phyloP scores from a whole-genome alignment of 2,329 filamentous ascomycete genomes.

The Daldinia sp. region DNA sequence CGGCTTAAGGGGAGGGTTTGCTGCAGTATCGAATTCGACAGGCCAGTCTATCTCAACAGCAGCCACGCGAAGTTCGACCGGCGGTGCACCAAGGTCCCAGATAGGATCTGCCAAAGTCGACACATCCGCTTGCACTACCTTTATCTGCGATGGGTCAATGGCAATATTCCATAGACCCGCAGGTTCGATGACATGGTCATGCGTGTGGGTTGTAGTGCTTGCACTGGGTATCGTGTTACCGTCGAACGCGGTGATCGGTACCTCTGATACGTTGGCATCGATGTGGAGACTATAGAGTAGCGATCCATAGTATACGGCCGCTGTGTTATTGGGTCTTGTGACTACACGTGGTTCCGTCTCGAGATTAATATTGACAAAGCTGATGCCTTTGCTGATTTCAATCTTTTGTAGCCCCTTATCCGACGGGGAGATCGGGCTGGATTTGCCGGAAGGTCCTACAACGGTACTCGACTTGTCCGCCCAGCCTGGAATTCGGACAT shows the following conservation, averaged over 20 bases:
- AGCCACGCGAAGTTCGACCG: constrained; percentile 45
- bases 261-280: constrained; percentile 38
- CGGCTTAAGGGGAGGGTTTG: constrained; percentile 37
- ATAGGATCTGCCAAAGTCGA: constrained; percentile 40
- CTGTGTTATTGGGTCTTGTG: constrained; percentile 45
- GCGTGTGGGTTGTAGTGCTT: constrained; percentile 41
- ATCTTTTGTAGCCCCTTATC: constrained; percentile 42
- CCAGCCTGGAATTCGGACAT: constrained; percentile 47
- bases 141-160: constrained; percentile 46
- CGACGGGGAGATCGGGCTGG: constrained; percentile 30
- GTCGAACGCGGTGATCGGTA: constrained; percentile 29
- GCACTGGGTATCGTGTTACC: constrained; percentile 23
- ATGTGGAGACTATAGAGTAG: constrained; percentile 46
- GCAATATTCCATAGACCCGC: constrained; percentile 46
- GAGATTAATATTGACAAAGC: constrained; percentile 39
- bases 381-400: constrained; percentile 35
- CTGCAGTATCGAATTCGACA: constrained; percentile 41
- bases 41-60: constrained; percentile 47
- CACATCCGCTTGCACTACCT: constrained; percentile 30
- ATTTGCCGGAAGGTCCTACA: constrained; percentile 18
- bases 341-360: constrained; percentile 42
- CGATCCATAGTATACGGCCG: constrained; percentile 45
- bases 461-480: constrained; percentile 39
- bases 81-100: constrained; percentile 45
- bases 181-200: constrained; percentile 44